These are phyloP conservation scores for Erysiphe pulchra DNA, from an alignment of 2,329 filamentous ascomycete species.

Conservation along the genomic window DNA sequence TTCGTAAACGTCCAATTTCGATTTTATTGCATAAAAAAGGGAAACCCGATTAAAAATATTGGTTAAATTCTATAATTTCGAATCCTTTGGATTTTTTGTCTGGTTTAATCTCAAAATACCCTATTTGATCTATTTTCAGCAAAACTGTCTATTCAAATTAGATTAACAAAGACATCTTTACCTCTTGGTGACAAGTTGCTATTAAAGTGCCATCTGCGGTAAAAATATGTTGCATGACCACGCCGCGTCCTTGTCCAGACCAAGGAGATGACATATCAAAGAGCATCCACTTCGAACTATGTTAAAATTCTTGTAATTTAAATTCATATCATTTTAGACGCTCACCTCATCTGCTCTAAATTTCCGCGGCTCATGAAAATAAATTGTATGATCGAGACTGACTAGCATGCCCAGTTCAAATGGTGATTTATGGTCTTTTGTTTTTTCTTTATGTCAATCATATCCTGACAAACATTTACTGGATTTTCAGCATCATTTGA, in stretches of 20 bases:
- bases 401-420: constrained; percentile 65
- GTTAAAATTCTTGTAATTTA: not conserved
- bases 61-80: not conserved
- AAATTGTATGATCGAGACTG: constrained; percentile 49
- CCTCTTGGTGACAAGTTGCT: constrained; percentile 63
- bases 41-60: not conserved
- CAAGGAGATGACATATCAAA: constrained; percentile 59
- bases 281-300: constrained; percentile 35
- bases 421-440: constrained; percentile 19
- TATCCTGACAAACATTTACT: no score
- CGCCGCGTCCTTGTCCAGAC: constrained; percentile 50
- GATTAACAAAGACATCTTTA: constrained; percentile 2
- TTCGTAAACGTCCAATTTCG: no score
- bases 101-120: not conserved
- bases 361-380: constrained; percentile 34
- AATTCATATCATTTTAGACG: not conserved
- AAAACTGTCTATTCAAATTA: not conserved
- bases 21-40: no score
- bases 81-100: not conserved
- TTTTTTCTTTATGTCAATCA: no score
- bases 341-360: constrained; percentile 30
- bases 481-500: no score
- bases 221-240: constrained; percentile 54
- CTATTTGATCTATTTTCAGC: not conserved
- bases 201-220: constrained; percentile 43